A percentile compares a stretch with the other conserved stretches of the same genome.
Conservation (phyloP, 257 asterid species). For the Lantana camara region DNA sequence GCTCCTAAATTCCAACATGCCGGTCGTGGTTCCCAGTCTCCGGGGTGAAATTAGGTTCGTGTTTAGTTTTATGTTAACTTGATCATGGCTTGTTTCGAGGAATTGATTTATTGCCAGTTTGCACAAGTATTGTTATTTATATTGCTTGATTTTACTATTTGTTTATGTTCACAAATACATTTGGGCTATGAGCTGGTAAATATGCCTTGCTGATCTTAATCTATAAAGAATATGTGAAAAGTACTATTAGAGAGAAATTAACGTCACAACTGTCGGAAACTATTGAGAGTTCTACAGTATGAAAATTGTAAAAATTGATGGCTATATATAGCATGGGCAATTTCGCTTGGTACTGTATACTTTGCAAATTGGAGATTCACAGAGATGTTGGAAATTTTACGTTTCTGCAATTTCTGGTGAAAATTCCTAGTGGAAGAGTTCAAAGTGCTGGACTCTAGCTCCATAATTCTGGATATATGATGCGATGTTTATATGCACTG, state of each 20-base stretch:
- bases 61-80: neutral
- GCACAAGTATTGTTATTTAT: constrained; percentile 6
- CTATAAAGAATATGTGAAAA: constrained; percentile 2
- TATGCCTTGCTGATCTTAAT: neutral
- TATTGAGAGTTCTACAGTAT: constrained; percentile 2
- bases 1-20: too few species aligned
- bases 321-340: neutral
- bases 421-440: neutral
- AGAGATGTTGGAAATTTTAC: neutral
- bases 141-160: constrained; percentile 21
- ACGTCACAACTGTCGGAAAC: neutral
- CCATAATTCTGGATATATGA: neutral
- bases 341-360: constrained; percentile 4
- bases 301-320: constrained; percentile 3
- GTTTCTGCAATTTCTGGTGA: constrained; percentile 1
- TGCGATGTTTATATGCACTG: constrained; percentile 1
- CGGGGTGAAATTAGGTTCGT: constrained; percentile 70
- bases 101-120: too few species aligned
- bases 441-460: neutral
- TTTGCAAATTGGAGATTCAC: neutral
- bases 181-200: too few species aligned
- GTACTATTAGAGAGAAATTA: neutral
- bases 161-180: neutral
- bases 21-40: constrained; percentile 91
- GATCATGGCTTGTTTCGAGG: too few species aligned